Base-by-base conservation (phyloP, 2,329 filamentous ascomycete genomes). In the Ascochyta rabiei region DNA sequence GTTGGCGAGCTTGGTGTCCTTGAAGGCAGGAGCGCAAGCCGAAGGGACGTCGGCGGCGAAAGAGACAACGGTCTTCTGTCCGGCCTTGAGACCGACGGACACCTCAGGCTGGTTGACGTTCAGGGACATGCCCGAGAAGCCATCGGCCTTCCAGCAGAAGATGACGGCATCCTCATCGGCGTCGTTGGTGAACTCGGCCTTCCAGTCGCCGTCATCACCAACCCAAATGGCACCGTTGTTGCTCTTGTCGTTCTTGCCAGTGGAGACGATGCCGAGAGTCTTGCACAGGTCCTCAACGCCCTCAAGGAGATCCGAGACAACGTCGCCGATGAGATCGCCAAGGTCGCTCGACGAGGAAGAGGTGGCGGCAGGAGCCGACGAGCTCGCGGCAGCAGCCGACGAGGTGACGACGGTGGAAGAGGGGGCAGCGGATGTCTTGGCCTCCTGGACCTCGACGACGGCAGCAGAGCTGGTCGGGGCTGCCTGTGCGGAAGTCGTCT, bases 21-120 rank as follows among this genome's bases (percentile, higher is more conserved):
- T 37, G 67, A 71, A 75, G 24, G 77, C 67, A 13, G 73, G 69
- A 6, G 77, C 66, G 64, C 75, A 80, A n/a, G 71, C 78, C 26
- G 76, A 74, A 18, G 75, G 71, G 6, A 76, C 66, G 40, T 66
- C 69, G 40, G 70, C 66, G 23, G 68, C 74, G 40, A 76, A 70
- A 34, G 77, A 78, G 23, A 80, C 57, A 44, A 71, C 73, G 52
- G 76, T 66, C 28, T 46, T 64, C 56, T 73, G 57, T 54, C 75
- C 75, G 5, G 62, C 46, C 39, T 74, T 70, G 46, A 81, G 64
- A 9, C 75, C 73, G 56, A 77, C 71, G 34, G 75, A 74, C 58
- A 81, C 70, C 35, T 67, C 59, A 18, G 75, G 73, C 13, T 53
- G 38, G 57, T 71, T 62, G 48, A 58, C 63, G 66, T 75, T 76